These are phyloP conservation scores for Dentipellis sp. DNA, from an alignment of 768 basidiomycete genomes.

Conservation along the genomic window DNA sequence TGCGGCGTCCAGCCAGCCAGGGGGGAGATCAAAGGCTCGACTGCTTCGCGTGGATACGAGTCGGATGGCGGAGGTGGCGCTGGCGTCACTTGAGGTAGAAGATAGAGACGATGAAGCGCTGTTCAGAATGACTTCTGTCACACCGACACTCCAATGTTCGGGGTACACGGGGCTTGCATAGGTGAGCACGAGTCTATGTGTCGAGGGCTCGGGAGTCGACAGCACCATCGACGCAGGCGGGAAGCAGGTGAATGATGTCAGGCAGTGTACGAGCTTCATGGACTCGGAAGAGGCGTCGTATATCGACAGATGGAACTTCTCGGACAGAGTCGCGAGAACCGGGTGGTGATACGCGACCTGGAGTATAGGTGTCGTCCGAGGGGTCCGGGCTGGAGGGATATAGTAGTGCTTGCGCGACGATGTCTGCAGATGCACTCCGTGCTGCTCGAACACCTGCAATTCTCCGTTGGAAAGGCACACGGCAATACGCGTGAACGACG, in stretches of 20 bases:
- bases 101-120: constrained; percentile 1
- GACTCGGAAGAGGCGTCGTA: constrained; percentile 52
- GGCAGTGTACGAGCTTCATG: constrained; percentile 51
- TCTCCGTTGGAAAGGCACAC: constrained; percentile 63
- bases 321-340: constrained; percentile 62
- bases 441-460: constrained; percentile 42
- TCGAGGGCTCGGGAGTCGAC: constrained; percentile 45
- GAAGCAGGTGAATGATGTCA: constrained; percentile 70
- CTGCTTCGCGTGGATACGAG: constrained; percentile 46
- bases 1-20: constrained; percentile 61
- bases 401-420: constrained; percentile 37
- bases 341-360: constrained; percentile 75
- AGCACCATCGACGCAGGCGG: constrained; percentile 77
- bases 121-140: constrained; percentile 67
- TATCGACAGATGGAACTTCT: constrained; percentile 57
- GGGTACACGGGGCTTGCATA: constrained; percentile 77
- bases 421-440: constrained; percentile 17
- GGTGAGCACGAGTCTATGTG: constrained; percentile 66
- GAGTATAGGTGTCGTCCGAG: constrained; percentile 37
- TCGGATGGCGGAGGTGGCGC: constrained; percentile 34
- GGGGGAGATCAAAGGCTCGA: constrained; percentile 62
- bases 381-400: constrained; percentile 30
- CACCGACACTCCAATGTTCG: constrained; percentile 69
- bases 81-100: constrained; percentile 8
- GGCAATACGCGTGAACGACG: constrained; percentile 35